A percentile compares a stretch with the other conserved stretches of the same genome.
These are phyloP conservation scores for Scenedesmus sp. DNA, from an alignment of 163 green algal genomes.

Conservation along the genomic window DNA sequence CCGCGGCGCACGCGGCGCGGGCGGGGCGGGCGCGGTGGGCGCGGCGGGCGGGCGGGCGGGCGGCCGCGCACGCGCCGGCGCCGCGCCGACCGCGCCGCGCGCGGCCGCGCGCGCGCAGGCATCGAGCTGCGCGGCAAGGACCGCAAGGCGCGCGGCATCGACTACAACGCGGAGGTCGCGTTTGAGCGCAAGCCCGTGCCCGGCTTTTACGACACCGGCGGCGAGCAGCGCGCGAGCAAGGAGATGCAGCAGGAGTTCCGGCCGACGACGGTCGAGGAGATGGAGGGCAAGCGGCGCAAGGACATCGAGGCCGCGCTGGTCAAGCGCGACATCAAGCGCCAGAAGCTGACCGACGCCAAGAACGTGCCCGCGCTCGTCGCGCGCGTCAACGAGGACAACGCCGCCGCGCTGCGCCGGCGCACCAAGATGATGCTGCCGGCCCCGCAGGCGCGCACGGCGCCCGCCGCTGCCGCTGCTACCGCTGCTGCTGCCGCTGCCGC, in stretches of 20 bases:
- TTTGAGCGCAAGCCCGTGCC: slow-evolving; percentile 92
- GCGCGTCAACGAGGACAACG: slow-evolving; percentile 63
- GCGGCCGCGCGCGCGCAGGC: slow-evolving; percentile 39
- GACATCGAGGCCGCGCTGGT: slow-evolving; percentile 89
- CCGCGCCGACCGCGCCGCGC: too few relatives aligned
- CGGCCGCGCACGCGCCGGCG: too few relatives aligned
- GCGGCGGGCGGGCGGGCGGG: too few relatives aligned
- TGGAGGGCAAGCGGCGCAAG: slow-evolving; percentile 87
- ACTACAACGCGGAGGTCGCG: slow-evolving; percentile 97
- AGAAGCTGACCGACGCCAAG: slow-evolving; percentile 73
- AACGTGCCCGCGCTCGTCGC: slow-evolving; percentile 72
- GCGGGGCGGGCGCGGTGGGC: neutral
- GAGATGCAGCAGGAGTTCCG: slow-evolving; percentile 86
- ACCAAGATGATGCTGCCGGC: slow-evolving; percentile 95
- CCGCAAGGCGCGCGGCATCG: slow-evolving; percentile 65
- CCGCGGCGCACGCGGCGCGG: too few relatives aligned
- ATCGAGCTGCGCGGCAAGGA: slow-evolving; percentile 74
- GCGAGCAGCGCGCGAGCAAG: slow-evolving; percentile 77
- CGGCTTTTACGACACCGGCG: slow-evolving; percentile 91
- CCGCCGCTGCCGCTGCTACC: neutral
- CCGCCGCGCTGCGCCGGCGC: slow-evolving; percentile 72
- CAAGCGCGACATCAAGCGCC: slow-evolving; percentile 84
- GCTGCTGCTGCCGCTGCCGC: neutral
- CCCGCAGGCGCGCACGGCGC: slow-evolving; percentile 66
- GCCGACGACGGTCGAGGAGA: slow-evolving; percentile 86